These are phyloP conservation scores for Didymella sp. DNA, from an alignment of 2,329 filamentous ascomycete genomes.

Conservation along the genomic window DNA sequence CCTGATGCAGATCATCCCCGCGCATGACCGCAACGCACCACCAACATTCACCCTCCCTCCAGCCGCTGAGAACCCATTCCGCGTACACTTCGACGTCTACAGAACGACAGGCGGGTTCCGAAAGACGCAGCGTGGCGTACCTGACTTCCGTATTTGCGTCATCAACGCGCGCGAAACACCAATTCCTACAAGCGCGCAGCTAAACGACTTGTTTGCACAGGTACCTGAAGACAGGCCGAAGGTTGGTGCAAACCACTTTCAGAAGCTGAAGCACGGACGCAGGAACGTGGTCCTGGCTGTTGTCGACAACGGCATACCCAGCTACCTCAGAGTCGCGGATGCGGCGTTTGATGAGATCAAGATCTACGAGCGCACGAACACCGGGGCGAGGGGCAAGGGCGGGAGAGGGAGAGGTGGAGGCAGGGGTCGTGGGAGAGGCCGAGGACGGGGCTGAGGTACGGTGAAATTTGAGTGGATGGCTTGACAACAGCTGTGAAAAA, in stretches of 20 bases:
- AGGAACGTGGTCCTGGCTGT: conserved; percentile 85
- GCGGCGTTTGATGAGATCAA: conserved; percentile 75
- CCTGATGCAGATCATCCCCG: conserved; percentile 75
- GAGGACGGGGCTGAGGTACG: neutral
- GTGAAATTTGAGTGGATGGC: neutral
- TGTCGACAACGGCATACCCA: conserved; percentile 88
- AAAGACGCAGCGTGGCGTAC: conserved; percentile 77
- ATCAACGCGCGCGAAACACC: conserved; percentile 74
- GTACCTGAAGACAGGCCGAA: conserved; percentile 73
- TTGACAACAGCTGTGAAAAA: neutral
- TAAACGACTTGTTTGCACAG: conserved; percentile 74
- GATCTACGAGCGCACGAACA: conserved; percentile 68
- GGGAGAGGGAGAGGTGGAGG: conserved; percentile 34
- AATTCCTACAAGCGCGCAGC: conserved; percentile 75
- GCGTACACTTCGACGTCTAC: conserved; percentile 81
- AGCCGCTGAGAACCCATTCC: conserved; percentile 64
- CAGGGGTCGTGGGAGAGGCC: conserved; percentile 12
- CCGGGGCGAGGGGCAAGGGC: conserved; percentile 47
- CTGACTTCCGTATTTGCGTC: conserved; percentile 86
- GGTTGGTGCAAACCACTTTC: conserved; percentile 66
- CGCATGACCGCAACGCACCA: conserved; percentile 65
- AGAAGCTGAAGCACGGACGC: conserved; percentile 81
- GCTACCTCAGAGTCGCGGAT: conserved; percentile 83
- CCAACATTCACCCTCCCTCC: conserved; percentile 41
- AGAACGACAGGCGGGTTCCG: conserved; percentile 72